Evolutionary conservation across 192 early-diverging fungal species (phyloP).

Genomic region (Paraglomus occultum): DNA sequence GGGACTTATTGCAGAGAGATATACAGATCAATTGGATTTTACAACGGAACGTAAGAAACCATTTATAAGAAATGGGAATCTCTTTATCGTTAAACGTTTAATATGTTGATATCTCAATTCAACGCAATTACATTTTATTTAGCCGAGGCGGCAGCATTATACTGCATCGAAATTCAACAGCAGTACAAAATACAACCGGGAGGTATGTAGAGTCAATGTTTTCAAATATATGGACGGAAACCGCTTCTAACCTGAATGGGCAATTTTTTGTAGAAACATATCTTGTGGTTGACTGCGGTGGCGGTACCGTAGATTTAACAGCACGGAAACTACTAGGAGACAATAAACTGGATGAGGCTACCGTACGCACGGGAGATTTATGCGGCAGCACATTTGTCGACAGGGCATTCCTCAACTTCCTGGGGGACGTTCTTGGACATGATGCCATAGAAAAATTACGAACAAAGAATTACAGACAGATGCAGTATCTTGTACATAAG

Average conservation of each 20-base stretch:
- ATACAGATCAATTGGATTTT: neutral
- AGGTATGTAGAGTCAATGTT: neutral
- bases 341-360: slow-evolving; percentile 17
- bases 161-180: slow-evolving; percentile 1
- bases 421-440: neutral
- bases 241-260: neutral
- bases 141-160: slow-evolving; percentile 28
- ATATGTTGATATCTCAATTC: too few relatives aligned
- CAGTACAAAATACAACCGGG: neutral
- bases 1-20: neutral
- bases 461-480: slow-evolving; percentile 13
- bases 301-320: slow-evolving; percentile 35
- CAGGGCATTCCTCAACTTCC: slow-evolving; percentile 22
- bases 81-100: too few relatives aligned
- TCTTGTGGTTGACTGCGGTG: slow-evolving; percentile 30
- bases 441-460: neutral
- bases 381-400: slow-evolving; percentile 18
- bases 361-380: slow-evolving; percentile 10
- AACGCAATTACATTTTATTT: neutral
- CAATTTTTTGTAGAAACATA: slow-evolving; percentile 11
- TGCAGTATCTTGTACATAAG: slow-evolving; percentile 23
- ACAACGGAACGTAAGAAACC: neutral
- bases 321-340: slow-evolving; percentile 1
- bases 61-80: neutral
- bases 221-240: neutral